Percentiles rank a stretch among this genome's conserved stretches.
Conservation (phyloP, 148 eudicot species). For the Chenopodium quinoa region DNA sequence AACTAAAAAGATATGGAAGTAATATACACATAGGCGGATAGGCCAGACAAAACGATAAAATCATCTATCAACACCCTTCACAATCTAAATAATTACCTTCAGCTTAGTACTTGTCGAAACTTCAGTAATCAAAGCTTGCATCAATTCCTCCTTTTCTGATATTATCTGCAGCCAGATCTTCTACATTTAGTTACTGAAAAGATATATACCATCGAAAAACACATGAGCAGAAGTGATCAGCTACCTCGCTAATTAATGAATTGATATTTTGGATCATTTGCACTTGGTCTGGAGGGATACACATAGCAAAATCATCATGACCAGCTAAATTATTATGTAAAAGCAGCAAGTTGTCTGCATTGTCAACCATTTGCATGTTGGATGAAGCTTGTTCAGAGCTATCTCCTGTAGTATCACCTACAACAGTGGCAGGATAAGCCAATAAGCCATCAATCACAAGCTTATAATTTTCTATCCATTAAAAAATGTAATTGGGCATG, state of each 20-base stretch:
- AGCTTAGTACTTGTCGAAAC: constrained; percentile 59
- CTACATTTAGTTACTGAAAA: constrained; percentile 13
- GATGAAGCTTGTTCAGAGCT: constrained; percentile 32
- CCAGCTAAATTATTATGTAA: constrained; percentile 39
- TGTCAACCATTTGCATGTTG: constrained; percentile 34
- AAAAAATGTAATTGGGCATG: background rate
- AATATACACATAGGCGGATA: background rate
- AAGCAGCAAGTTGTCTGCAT: constrained; percentile 32
- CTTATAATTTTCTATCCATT: background rate
- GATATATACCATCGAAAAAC: background rate
- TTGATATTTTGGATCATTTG: constrained; percentile 72
- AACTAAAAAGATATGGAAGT: background rate
- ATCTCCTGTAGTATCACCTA: constrained; percentile 23
- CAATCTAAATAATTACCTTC: constrained; percentile 47
- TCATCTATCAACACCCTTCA: background rate
- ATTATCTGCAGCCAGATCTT: constrained; percentile 52
- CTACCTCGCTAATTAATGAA: constrained; percentile 78
- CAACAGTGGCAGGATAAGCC: background rate
- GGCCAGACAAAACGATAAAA: background rate
- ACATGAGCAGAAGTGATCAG: constrained; percentile 4
- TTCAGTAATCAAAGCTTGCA: constrained; percentile 65
- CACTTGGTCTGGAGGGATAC: constrained; percentile 79
- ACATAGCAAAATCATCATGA: constrained; percentile 47
- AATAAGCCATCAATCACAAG: background rate
- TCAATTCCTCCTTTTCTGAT: constrained; percentile 77